A percentile compares a stretch with the other conserved stretches of the same genome.
phyloP scores from a whole-genome alignment of 2,329 filamentous ascomycete species.

The Monosporascus sp. region DNA sequence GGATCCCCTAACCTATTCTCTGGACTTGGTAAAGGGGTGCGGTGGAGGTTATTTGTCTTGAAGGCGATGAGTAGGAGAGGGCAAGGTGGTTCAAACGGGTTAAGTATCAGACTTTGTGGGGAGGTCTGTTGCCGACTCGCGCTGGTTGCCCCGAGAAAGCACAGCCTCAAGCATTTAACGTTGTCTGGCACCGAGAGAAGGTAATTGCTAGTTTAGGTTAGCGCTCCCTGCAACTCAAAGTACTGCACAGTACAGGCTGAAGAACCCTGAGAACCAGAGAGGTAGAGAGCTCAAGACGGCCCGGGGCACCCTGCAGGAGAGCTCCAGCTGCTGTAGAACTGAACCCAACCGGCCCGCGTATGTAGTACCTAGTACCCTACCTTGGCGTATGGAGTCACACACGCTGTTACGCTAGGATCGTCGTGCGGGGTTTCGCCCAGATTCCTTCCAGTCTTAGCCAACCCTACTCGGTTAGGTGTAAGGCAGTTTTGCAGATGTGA shows the following conservation, averaged over 20 bases:
- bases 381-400: not conserved
- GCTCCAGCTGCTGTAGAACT: not conserved
- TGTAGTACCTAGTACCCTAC: not conserved
- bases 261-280: too few species aligned
- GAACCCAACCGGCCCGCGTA: not conserved
- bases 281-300: too few species aligned
- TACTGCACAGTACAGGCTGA: too few species aligned
- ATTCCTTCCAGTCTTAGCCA: not conserved
- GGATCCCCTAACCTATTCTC: not conserved
- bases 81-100: not conserved
- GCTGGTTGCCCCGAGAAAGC: not conserved
- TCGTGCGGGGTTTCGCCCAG: not conserved
- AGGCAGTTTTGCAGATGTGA: not conserved
- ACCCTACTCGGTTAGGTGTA: too few species aligned
- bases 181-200: not conserved
- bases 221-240: too few species aligned
- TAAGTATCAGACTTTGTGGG: not conserved
- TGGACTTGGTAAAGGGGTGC: not conserved
- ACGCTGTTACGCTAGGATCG: not conserved
- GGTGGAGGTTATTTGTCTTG: too few species aligned
- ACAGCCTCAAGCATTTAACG: not conserved
- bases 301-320: too few species aligned
- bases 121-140: not conserved
- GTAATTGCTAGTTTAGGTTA: not conserved
- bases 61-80: too few species aligned